Evolutionary conservation across 2,329 filamentous ascomycete species (phyloP), one percentile per base, ranked within the genome.

Genomic region (Ascochyta clinopodiicola): DNA sequence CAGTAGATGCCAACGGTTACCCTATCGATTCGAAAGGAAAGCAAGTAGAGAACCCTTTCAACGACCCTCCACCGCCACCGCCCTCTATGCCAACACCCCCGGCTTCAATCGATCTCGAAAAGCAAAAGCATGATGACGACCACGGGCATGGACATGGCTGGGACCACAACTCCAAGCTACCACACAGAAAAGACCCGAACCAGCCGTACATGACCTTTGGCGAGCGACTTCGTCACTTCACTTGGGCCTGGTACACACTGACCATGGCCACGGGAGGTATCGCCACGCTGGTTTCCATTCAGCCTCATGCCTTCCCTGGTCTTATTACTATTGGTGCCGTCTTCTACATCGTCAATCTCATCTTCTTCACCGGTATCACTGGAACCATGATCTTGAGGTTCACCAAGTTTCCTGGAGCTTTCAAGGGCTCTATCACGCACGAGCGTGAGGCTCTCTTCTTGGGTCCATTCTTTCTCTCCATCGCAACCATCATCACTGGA

Each of bases 401-500:
- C 62, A 63, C 74, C 39, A 72, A 77, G 37, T 78, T 77, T 58
- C 76, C 77, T 1, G 73, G 74, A 21, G 76, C 79, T 7, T 73
- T 84, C 45, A 75, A 74, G 19, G 71, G 70, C 43, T 81, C 81
- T 0, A 69, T 84, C 21, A 77, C 74, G 0, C 80, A 82, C 54
- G 81, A 82, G 6, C 77, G 76, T n/a, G 83, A 85, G 66, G 78
- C 78, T 1, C 74, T 82, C 6, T 82, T 82, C 66, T 68, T 82
- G 17, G 75, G 76, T 2, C 78, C 79, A 4, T 75, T 81, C 64
- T 80, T 72, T 49, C 70, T 76, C 8, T 73, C 71, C 0, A 46
- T 75, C 19, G 72, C 78, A 4, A 78, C 76, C 9, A 79, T 80
- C 60, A 77, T 80, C 48, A 69, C 72, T 3, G 73, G 75, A 17